Percentiles rank a stretch among this genome's conserved stretches.
These are phyloP conservation scores for Avicennia marina DNA, from an alignment of 257 asterid genomes.

Conservation along the genomic window DNA sequence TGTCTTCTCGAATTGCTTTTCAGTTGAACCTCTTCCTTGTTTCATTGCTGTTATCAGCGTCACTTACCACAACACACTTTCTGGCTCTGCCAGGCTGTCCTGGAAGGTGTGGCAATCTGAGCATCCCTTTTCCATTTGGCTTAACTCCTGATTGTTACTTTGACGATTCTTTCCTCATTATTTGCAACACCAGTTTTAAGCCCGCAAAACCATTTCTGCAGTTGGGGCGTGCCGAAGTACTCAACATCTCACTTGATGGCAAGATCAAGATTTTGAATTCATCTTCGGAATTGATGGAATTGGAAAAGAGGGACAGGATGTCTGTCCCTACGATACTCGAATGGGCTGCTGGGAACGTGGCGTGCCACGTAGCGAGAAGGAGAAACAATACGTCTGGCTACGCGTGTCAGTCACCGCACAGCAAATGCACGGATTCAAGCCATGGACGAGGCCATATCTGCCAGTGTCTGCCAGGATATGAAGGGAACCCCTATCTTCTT, in stretches of 20 bases:
- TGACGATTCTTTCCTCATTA: conserved; percentile 1
- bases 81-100: conserved; percentile 3
- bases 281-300: not conserved
- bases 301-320: not conserved
- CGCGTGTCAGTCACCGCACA: not conserved
- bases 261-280: not conserved
- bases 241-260: not conserved
- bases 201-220: conserved; percentile 1
- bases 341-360: not conserved
- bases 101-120: not conserved
- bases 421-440: not conserved
- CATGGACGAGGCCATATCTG: not conserved
- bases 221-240: not conserved
- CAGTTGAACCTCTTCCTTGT: not conserved
- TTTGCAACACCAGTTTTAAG: not conserved
- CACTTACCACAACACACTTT: not conserved
- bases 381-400: not conserved
- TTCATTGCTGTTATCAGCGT: not conserved
- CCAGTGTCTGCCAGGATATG: not conserved
- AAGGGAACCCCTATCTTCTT: conserved; percentile 5
- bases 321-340: not conserved
- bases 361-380: not conserved
- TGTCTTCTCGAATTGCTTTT: not conserved
- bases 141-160: not conserved
- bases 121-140: conserved; percentile 4